Conservation (phyloP, 306 rosid species). For the Medicago ruthenica region DNA sequence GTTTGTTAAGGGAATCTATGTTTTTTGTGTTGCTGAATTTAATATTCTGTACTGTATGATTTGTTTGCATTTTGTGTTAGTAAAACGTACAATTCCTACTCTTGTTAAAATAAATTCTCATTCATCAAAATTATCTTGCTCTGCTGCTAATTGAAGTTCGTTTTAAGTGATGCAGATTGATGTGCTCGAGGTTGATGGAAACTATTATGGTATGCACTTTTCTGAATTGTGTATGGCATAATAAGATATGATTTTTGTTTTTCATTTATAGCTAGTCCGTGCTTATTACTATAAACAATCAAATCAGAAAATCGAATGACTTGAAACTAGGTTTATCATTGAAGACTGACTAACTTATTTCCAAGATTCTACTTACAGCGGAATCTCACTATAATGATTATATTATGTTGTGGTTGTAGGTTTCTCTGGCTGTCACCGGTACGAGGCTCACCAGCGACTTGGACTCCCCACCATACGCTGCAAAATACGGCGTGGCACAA, state of each 20-base stretch:
- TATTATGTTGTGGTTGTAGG: slow-evolving; percentile 49
- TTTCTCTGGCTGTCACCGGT: slow-evolving; percentile 96
- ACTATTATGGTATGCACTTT: slow-evolving; percentile 74
- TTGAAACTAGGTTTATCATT: not conserved
- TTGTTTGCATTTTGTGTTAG: slow-evolving; percentile 8
- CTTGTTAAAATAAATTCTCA: slow-evolving; percentile 3
- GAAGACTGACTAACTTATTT: slow-evolving; percentile 13
- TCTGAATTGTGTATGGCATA: not conserved
- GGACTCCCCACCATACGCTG: slow-evolving; percentile 92
- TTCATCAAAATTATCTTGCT: slow-evolving; percentile 20
- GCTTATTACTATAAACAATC: not conserved
- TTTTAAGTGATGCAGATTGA: slow-evolving; percentile 73
- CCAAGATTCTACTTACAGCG: not conserved
- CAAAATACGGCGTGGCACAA: slow-evolving; percentile 91
- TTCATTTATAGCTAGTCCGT: too few species aligned
- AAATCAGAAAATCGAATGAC: slow-evolving; percentile 8
- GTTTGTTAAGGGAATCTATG: too few species aligned
- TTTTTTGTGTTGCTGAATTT: not conserved
- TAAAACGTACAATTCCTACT: not conserved
- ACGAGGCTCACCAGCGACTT: slow-evolving; percentile 90
- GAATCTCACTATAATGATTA: not conserved
- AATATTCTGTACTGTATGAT: not conserved
- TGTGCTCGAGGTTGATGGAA: slow-evolving; percentile 95
- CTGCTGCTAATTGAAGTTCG: slow-evolving; percentile 40
- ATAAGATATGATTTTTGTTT: not conserved